phyloP scores from a whole-genome alignment of 768 basidiomycete genomes.

The Trametes maxima region DNA sequence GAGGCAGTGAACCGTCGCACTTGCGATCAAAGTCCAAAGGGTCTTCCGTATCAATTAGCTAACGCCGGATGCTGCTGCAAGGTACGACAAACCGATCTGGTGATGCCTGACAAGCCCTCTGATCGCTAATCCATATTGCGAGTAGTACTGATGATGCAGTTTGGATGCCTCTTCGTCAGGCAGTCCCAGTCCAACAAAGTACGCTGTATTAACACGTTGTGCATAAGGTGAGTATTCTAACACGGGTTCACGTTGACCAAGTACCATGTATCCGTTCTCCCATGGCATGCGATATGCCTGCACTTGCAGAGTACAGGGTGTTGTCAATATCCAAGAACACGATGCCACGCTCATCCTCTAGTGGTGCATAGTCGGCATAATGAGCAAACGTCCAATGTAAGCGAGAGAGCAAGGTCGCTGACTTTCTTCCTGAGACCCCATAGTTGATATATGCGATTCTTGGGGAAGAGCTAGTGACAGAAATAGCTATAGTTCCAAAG shows the following conservation, averaged over 20 bases:
- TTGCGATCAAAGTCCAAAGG: slow-evolving; percentile 82
- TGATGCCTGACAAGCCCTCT: slow-evolving; percentile 79
- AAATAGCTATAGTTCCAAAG: too few relatives aligned
- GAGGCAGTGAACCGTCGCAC: slow-evolving; percentile 82
- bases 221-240: not conserved
- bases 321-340: slow-evolving; percentile 90
- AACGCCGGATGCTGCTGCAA: not conserved
- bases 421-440: slow-evolving; percentile 2
- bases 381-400: not conserved
- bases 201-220: slow-evolving; percentile 46
- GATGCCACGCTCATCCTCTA: slow-evolving; percentile 58
- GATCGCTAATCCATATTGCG: slow-evolving; percentile 79
- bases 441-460: not conserved
- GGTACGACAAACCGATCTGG: slow-evolving; percentile 55
- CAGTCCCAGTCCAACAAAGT: slow-evolving; percentile 74
- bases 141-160: slow-evolving; percentile 74
- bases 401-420: not conserved
- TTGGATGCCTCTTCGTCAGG: slow-evolving; percentile 66
- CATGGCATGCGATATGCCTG: slow-evolving; percentile 79
- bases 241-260: slow-evolving; percentile 3
- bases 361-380: not conserved
- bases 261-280: slow-evolving; percentile 75
- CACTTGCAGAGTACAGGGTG: slow-evolving; percentile 78
- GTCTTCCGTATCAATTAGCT: slow-evolving; percentile 45
- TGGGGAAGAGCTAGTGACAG: too few relatives aligned